Conservation (phyloP, 306 rosid genomes). For the Vigna trinervia region DNA sequence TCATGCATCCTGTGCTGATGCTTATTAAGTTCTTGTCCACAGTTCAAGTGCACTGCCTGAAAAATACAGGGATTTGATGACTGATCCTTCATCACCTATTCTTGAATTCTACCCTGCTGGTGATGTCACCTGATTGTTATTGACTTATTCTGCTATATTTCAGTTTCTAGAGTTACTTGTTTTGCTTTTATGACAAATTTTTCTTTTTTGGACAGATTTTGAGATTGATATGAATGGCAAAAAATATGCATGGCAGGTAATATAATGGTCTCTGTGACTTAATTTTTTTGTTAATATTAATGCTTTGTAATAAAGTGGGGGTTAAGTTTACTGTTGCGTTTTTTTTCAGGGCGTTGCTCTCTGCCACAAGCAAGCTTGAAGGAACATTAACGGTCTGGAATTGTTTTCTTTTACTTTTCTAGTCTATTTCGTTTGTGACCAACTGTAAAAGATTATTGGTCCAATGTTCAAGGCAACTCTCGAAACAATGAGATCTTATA, state of each 20-base stretch:
- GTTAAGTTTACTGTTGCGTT: constrained; percentile 22
- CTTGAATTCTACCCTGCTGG: constrained; percentile 84
- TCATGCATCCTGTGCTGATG: constrained; percentile 37
- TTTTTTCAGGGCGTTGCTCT: constrained; percentile 76
- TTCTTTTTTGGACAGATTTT: constrained; percentile 65
- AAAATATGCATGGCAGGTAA: constrained; percentile 97
- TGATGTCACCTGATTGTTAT: constrained; percentile 48
- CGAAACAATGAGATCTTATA: too few relatives aligned
- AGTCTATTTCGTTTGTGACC: constrained; percentile 7
- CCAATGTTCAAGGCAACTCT: background rate
- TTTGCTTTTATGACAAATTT: constrained; percentile 46
- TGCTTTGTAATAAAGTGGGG: constrained; percentile 36
- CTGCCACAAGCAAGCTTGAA: constrained; percentile 85
- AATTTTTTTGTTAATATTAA: constrained; percentile 9
- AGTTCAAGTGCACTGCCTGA: constrained; percentile 92
- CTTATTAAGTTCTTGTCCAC: constrained; percentile 59
- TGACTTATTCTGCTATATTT: constrained; percentile 34
- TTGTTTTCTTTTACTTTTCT: constrained; percentile 16
- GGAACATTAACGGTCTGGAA: constrained; percentile 80
- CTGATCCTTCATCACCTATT: constrained; percentile 80
- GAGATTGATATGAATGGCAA: constrained; percentile 99
- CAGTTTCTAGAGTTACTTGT: constrained; percentile 32
- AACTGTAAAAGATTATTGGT: constrained; percentile 24
- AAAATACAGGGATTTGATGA: constrained; percentile 84
- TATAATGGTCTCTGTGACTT: background rate